These are phyloP conservation scores for Irpex lacteus DNA, from an alignment of 1,284 basidiomycete species.

Conservation along the genomic window DNA sequence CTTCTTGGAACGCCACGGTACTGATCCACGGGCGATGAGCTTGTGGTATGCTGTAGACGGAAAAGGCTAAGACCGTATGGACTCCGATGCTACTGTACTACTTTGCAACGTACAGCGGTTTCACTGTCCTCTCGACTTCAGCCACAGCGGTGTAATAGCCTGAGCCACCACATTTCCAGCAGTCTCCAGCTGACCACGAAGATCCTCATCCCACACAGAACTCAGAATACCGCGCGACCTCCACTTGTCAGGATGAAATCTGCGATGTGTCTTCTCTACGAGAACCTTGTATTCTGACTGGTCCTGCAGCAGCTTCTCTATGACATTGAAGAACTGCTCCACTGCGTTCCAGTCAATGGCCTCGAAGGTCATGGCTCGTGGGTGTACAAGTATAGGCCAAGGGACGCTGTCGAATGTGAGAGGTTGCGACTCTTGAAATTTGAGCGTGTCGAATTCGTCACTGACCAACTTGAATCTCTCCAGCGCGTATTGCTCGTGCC, in stretches of 20 bases:
- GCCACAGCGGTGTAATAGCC: constrained; percentile 11
- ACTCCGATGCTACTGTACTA: too few species aligned
- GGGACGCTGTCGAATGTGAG: constrained; percentile 11
- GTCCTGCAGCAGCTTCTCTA: background rate
- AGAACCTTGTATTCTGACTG: constrained; percentile 2
- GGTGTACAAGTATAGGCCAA: constrained; percentile 7
- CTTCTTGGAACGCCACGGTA: too few species aligned
- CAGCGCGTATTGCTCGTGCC: background rate
- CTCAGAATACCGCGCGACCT: background rate
- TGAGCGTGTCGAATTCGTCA: background rate
- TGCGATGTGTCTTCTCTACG: constrained; percentile 10
- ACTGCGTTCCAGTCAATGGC: constrained; percentile 8
- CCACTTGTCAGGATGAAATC: constrained; percentile 14
- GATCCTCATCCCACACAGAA: too few species aligned
- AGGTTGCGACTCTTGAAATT: constrained; percentile 7
- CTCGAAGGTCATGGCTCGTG: background rate
- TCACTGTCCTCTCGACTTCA: background rate
- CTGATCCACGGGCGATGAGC: too few species aligned
- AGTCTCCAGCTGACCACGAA: too few species aligned
- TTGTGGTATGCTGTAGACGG: background rate
- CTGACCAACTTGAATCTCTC: constrained; percentile 6
- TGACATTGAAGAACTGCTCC: constrained; percentile 9
- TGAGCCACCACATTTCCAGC: constrained; percentile 3
- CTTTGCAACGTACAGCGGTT: too few species aligned
- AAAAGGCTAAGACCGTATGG: too few species aligned